These are phyloP conservation scores for Populus tomentosa DNA, from an alignment of 441 rosid species.

Conservation along the genomic window DNA sequence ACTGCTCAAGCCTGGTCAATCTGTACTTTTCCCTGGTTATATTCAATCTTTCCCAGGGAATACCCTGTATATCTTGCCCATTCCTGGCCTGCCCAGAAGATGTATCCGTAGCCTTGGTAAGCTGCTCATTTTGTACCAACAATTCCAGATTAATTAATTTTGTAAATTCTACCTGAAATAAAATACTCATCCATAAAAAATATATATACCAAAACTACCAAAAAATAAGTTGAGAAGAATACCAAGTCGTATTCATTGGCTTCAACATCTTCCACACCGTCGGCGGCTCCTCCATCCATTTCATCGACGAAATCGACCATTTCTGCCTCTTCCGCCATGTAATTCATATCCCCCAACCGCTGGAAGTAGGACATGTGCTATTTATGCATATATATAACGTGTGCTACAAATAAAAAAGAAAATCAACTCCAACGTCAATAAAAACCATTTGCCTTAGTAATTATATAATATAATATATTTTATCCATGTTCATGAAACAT, in stretches of 20 bases:
- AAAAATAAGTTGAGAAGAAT: not conserved
- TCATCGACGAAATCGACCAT: constrained; percentile 34
- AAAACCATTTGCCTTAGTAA: not conserved
- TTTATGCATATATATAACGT: not conserved
- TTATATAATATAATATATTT: not conserved
- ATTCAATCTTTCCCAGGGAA: constrained; percentile 60
- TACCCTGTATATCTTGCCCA: constrained; percentile 71
- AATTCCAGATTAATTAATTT: not conserved
- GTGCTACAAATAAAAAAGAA: not conserved
- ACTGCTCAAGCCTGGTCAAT: constrained; percentile 56
- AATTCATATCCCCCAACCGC: constrained; percentile 28
- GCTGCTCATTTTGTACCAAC: constrained; percentile 20
- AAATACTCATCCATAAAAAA: not conserved
- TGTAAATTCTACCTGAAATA: not conserved
- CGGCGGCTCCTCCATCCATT: constrained; percentile 29
- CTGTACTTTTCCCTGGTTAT: constrained; percentile 52
- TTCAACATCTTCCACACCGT: constrained; percentile 23
- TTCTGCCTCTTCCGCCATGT: constrained; percentile 42
- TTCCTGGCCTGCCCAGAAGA: constrained; percentile 53
- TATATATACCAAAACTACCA: not conserved
- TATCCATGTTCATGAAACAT: not conserved
- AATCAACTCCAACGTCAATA: not conserved
- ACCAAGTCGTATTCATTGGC: constrained; percentile 50
- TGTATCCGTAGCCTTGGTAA: constrained; percentile 49
- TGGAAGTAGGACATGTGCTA: constrained; percentile 27